Conservation (phyloP, 2,329 filamentous ascomycete species). For the Aureobasidium melanogenum region DNA sequence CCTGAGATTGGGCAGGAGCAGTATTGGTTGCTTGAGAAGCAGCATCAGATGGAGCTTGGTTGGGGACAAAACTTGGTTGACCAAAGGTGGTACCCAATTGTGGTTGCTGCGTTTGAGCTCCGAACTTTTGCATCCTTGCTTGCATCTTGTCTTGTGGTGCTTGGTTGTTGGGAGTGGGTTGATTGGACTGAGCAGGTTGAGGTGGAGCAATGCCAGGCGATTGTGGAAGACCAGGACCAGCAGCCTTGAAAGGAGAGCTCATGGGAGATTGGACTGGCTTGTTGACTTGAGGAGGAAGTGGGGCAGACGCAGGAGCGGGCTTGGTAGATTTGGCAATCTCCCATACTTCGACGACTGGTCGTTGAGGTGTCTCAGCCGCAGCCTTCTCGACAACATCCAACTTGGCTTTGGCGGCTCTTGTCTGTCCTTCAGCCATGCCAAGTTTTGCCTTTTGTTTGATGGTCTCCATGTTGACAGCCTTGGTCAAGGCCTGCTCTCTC, state of each 20-base stretch:
- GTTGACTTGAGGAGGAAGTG: constrained; percentile 12
- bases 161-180: not conserved
- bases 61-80: constrained; percentile 15
- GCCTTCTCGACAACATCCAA: constrained; percentile 71
- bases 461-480: constrained; percentile 19
- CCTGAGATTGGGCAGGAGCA: not conserved
- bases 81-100: constrained; percentile 14
- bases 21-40: constrained; percentile 9
- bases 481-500: constrained; percentile 20
- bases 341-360: constrained; percentile 81
- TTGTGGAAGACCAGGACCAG: constrained; percentile 3
- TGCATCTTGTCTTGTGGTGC: constrained; percentile 18
- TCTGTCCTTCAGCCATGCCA: constrained; percentile 48
- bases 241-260: constrained; percentile 17
- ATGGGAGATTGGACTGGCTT: constrained; percentile 16
- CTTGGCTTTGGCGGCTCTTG: constrained; percentile 65
- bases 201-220: constrained; percentile 2
- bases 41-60: constrained; percentile 14
- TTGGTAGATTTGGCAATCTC: constrained; percentile 60
- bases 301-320: constrained; percentile 20
- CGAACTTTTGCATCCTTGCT: constrained; percentile 21
- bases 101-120: constrained; percentile 8
- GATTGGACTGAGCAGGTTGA: not conserved
- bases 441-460: constrained; percentile 46
- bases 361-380: constrained; percentile 74